Base-by-base conservation (phyloP, 371 early-diverging fungal genomes). In the Mortierella sp. region DNA sequence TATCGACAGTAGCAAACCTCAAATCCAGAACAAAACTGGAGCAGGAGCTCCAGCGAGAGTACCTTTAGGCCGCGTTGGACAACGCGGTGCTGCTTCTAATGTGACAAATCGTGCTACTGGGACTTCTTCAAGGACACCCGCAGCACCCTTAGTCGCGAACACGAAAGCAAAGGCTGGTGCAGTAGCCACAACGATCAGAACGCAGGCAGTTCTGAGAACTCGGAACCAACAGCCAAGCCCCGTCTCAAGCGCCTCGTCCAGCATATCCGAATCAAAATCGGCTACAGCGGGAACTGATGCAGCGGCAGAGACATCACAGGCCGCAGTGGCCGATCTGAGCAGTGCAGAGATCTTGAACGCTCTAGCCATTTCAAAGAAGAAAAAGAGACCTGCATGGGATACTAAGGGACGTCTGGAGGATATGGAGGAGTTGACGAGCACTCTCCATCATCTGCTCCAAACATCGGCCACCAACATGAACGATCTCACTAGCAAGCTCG, bases 301-400 rank as follows among this genome's bases (percentile, higher is more conserved):
- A 38, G 61, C 36, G 21, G 36, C 21, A 13, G 55, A 19, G 21
- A 65, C 55, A 1, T 21, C 55, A 55, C 40, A 41, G 7, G 43
- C 24, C 21, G 40, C 8, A 40, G 10, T 22, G 24, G 21, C 32
- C 32, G 53, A 43, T 15, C 32, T 63, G 43, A 67, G 62, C 50
- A 52, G 47, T 40, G 40, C 47, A 8, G 65, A 65, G 11, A 75
- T 66, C 19, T 47, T 58, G 58, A 60, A 32, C 47, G 5, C 53
- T 4, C 43, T 65, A 10, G 66, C 65, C 7, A 16, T 72, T 1
- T 45, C 69, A 0, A 78, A 75, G 41, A 87, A 84, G 67, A 90
- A 88, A 70, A 90, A 89, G 77, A 64, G 90, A 28, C 84, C 90
- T 7, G 87, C 87, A 22, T 90, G 89, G 87, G 92, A 92, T 69